phyloP scores from a whole-genome alignment of 1,139 yeast species.

The Saccharomyces pastorianus region DNA sequence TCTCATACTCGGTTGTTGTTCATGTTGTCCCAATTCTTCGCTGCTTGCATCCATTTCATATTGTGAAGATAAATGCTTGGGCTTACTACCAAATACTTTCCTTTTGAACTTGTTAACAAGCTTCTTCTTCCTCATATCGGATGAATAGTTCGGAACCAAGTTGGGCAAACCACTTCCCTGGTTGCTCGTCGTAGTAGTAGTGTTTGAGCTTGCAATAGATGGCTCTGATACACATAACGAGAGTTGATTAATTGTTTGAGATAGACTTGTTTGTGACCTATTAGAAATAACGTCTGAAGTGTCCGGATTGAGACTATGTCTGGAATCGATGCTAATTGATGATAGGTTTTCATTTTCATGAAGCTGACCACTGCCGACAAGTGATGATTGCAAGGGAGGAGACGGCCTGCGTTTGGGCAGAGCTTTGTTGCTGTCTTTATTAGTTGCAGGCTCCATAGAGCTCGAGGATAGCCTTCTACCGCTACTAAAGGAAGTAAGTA shows the following conservation, averaged over 20 bases:
- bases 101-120: slow-evolving; percentile 1
- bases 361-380: neutral
- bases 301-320: neutral
- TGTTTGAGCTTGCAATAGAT: neutral
- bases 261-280: neutral
- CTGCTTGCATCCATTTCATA: neutral
- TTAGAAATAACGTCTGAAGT: neutral
- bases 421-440: neutral
- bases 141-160: neutral
- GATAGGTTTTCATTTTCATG: neutral
- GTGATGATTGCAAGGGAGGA: neutral
- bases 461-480: neutral
- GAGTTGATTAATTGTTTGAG: neutral
- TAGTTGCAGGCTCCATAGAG: neutral
- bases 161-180: neutral
- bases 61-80: slow-evolving; percentile 6
- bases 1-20: slow-evolving; percentile 9
- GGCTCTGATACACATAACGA: neutral
- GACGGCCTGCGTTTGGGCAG: neutral
- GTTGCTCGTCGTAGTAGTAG: neutral
- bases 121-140: slow-evolving; percentile 2
- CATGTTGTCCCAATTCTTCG: slow-evolving; percentile 10
- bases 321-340: neutral
- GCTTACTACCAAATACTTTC: slow-evolving; percentile 9
- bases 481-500: neutral